These are phyloP conservation scores for Ceratobasidium sp. DNA, from an alignment of 1,284 basidiomycete species.

Conservation along the genomic window DNA sequence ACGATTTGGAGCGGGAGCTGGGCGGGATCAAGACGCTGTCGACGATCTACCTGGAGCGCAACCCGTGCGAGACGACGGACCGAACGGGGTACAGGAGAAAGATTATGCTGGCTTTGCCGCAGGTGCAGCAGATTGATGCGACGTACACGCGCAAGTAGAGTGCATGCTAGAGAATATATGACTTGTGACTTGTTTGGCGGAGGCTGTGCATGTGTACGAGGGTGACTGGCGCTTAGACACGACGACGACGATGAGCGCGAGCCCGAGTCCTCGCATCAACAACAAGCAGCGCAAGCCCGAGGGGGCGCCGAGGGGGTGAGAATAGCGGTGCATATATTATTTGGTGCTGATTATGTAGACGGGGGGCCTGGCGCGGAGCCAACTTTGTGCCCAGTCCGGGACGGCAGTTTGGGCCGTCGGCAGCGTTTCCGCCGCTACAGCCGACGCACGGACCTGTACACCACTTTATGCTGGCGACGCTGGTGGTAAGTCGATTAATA, in stretches of 20 bases:
- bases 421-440: slow-evolving; percentile 9
- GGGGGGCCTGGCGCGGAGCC: slow-evolving; percentile 30
- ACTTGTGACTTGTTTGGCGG: not conserved
- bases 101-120: slow-evolving; percentile 85
- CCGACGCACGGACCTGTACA: slow-evolving; percentile 7
- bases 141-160: slow-evolving; percentile 59
- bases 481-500: slow-evolving; percentile 27
- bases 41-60: slow-evolving; percentile 94
- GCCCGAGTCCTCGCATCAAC: slow-evolving; percentile 27
- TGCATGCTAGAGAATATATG: not conserved
- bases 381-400: not conserved
- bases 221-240: slow-evolving; percentile 15
- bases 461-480: slow-evolving; percentile 33
- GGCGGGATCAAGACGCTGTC: slow-evolving; percentile 69
- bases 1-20: slow-evolving; percentile 75
- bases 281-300: slow-evolving; percentile 12
- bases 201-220: slow-evolving; percentile 25
- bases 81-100: slow-evolving; percentile 86
- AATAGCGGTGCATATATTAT: not conserved
- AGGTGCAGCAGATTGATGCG: slow-evolving; percentile 93
- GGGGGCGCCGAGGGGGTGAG: slow-evolving; percentile 10
- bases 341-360: slow-evolving; percentile 9
- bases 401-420: slow-evolving; percentile 24
- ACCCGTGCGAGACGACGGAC: slow-evolving; percentile 86
- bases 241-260: slow-evolving; percentile 27